Conservation (phyloP, 805 yeast genomes). For the Cyberlindnera galapagoensis region DNA sequence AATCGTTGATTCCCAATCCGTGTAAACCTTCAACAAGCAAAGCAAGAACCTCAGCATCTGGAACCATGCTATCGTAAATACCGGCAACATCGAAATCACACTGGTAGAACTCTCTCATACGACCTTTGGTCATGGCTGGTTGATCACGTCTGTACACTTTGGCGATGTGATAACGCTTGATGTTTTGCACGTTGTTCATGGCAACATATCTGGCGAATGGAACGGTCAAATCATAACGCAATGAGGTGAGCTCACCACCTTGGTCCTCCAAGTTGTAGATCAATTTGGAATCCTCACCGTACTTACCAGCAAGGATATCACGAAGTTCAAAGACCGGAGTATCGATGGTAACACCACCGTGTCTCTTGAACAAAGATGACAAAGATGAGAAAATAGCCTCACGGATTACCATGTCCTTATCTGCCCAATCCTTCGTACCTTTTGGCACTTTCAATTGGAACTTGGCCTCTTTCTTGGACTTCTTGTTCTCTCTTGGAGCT, state of each 20-base stretch:
- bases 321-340: constrained; percentile 97
- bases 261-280: constrained; percentile 96
- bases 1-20: constrained; percentile 77
- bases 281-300: constrained; percentile 97
- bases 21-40: constrained; percentile 80
- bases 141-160: constrained; percentile 98
- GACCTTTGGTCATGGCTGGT: constrained; percentile 99
- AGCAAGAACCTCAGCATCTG: constrained; percentile 86
- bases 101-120: constrained; percentile 99
- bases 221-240: constrained; percentile 94
- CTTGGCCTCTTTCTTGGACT: constrained; percentile 34
- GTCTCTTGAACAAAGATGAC: constrained; percentile 76
- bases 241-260: constrained; percentile 95
- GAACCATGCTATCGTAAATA: constrained; percentile 85
- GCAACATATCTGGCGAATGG: constrained; percentile 98
- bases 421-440: constrained; percentile 98
- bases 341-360: constrained; percentile 97
- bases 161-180: constrained; percentile 95
- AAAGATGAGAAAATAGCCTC: constrained; percentile 76
- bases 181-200: constrained; percentile 82
- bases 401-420: constrained; percentile 92
- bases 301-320: constrained; percentile 93
- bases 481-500: too few species aligned
- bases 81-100: constrained; percentile 99
- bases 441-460: constrained; percentile 91